Percentiles rank a stretch among this genome's conserved stretches.
Evolutionary conservation across 768 basidiomycete genomes (phyloP).

Genomic region (Tephrocybe sp.): DNA sequence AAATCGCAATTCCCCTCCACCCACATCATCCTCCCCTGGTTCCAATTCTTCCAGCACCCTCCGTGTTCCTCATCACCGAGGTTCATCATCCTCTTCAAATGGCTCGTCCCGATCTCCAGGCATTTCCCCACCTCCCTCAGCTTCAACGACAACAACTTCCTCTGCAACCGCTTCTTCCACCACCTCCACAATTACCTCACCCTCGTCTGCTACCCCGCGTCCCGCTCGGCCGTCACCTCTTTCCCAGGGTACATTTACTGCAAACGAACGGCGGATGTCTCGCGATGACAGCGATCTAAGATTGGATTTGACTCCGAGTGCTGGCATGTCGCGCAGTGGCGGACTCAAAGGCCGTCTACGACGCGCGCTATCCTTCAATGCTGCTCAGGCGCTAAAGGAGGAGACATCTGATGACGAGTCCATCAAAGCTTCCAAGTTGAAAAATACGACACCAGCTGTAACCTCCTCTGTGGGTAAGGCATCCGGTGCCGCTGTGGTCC

Average conservation of each 20-base stretch:
- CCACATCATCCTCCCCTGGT: constrained; percentile 23
- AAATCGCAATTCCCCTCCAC: constrained; percentile 25
- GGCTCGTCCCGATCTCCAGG: constrained; percentile 37
- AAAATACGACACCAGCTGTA: constrained; percentile 29
- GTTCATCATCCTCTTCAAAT: constrained; percentile 45
- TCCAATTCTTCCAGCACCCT: constrained; percentile 28
- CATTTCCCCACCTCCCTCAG: constrained; percentile 27
- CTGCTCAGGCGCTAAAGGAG: constrained; percentile 54
- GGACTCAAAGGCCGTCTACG: constrained; percentile 79
- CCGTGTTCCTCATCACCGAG: constrained; percentile 27
- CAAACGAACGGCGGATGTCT: constrained; percentile 73
- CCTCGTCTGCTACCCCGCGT: constrained; percentile 31
- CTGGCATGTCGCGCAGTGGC: constrained; percentile 47
- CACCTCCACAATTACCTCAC: constrained; percentile 26
- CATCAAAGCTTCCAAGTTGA: constrained; percentile 38
- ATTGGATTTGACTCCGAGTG: constrained; percentile 37
- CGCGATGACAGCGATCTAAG: constrained; percentile 73
- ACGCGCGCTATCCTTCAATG: constrained; percentile 68
- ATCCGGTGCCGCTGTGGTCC: constrained; percentile 14
- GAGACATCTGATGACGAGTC: constrained; percentile 42
- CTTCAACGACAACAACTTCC: constrained; percentile 33
- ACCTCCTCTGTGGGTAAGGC: constrained; percentile 26
- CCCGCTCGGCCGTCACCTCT: constrained; percentile 62
- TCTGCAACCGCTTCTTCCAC: constrained; percentile 29
- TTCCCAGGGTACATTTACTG: constrained; percentile 61